Percentiles rank a stretch among this genome's conserved stretches.
Conservation (phyloP, 768 basidiomycete species). For the Suillus placidus region DNA sequence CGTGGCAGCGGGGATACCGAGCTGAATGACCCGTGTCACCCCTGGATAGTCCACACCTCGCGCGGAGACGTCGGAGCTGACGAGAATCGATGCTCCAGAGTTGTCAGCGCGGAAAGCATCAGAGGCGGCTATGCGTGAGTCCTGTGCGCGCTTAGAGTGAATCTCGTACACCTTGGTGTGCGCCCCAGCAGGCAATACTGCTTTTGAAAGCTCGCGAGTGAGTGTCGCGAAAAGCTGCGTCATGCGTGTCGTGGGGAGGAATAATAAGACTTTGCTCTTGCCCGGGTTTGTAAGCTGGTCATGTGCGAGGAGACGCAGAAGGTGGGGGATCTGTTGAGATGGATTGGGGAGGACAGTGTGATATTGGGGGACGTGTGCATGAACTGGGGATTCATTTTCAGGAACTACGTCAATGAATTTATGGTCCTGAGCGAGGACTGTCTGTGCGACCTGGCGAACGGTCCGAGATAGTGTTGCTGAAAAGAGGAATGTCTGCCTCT, state of each 20-base stretch:
- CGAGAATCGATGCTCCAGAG: conserved; percentile 57
- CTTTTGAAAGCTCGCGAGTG: conserved; percentile 49
- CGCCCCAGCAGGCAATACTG: conserved; percentile 51
- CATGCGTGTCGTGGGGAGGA: conserved; percentile 84
- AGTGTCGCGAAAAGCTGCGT: conserved; percentile 75
- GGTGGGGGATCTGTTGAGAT: conserved; percentile 73
- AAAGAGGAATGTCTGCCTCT: conserved; percentile 91
- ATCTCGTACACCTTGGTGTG: conserved; percentile 73
- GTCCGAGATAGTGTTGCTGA: conserved; percentile 80
- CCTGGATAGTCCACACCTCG: conserved; percentile 89
- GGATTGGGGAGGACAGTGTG: conserved; percentile 71
- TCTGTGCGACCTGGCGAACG: conserved; percentile 70
- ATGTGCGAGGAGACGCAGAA: conserved; percentile 79
- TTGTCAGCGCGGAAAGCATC: conserved; percentile 51
- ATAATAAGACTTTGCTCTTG: conserved; percentile 76
- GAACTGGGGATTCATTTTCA: conserved; percentile 55
- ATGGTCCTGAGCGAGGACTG: conserved; percentile 61
- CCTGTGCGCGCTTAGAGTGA: conserved; percentile 74
- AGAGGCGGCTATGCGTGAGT: conserved; percentile 57
- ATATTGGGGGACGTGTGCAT: conserved; percentile 80
- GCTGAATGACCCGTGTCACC: conserved; percentile 88
- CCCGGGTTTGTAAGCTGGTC: conserved; percentile 78
- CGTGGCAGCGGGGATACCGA: conserved; percentile 71
- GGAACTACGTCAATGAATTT: conserved; percentile 74
- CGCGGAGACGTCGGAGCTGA: conserved; percentile 89